Conservation (phyloP, 1,284 basidiomycete genomes). For the Puccinia brachypodii region DNA sequence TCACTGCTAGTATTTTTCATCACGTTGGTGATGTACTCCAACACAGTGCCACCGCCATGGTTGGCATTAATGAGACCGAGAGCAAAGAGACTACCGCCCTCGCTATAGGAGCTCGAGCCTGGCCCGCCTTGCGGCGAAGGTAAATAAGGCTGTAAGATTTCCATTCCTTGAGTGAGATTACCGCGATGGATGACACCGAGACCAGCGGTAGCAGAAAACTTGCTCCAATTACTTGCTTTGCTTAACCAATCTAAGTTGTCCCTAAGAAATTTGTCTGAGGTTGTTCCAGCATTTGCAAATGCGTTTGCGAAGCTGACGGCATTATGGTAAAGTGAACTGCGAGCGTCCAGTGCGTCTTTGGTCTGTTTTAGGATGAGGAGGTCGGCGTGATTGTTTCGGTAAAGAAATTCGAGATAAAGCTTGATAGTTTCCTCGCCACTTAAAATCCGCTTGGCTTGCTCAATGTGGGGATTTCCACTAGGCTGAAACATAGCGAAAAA, state of each 20-base stretch:
- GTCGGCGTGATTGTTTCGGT: conserved; percentile 88
- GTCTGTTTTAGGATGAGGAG: conserved; percentile 85
- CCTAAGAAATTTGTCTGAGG: conserved; percentile 84
- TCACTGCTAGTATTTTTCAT: conserved; percentile 66
- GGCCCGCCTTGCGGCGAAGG: conserved; percentile 69
- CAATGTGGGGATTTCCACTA: conserved; percentile 45
- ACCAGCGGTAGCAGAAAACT: conserved; percentile 91
- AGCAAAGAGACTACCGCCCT: conserved; percentile 89
- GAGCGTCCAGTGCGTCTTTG: conserved; percentile 88
- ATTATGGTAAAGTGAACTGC: conserved; percentile 93
- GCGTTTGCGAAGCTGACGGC: conserved; percentile 92
- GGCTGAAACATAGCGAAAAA: conserved; percentile 54
- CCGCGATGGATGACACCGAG: conserved; percentile 96
- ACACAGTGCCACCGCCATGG: conserved; percentile 66
- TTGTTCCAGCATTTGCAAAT: conserved; percentile 92
- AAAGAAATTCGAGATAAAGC: conserved; percentile 88
- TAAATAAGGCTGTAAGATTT: conserved; percentile 88
- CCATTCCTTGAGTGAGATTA: conserved; percentile 85
- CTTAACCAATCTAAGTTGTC: conserved; percentile 94
- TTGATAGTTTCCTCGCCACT: conserved; percentile 85
- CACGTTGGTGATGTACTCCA: conserved; percentile 73
- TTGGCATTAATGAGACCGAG: conserved; percentile 87
- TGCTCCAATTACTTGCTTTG: conserved; percentile 92
- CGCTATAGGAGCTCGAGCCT: conserved; percentile 69
- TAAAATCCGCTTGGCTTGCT: conserved; percentile 75